Base-by-base conservation (phyloP, 2,329 filamentous ascomycete genomes). In the Colletotrichum spaethianum region DNA sequence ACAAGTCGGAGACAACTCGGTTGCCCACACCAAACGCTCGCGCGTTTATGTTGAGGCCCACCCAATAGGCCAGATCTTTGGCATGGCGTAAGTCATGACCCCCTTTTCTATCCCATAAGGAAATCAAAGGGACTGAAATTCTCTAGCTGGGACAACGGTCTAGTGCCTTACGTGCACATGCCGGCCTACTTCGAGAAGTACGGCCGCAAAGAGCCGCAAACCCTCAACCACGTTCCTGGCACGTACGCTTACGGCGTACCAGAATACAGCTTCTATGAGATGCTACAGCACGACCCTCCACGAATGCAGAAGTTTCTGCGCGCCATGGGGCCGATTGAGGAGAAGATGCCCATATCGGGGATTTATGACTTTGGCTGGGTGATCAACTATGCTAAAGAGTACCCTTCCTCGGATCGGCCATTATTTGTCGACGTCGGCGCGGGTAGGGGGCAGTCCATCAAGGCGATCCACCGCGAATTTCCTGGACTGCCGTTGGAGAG, bases 351-450 rank as follows among this genome's bases (percentile, higher is more conserved):
- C n/a, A 74, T 77, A 20, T 73, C 76, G 6, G 78, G 78, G 4
- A 62, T 74, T 18, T 83, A 83, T 67, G 77, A 81, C 68, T 79
- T 80, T 46, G 59, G 72, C 28, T 82, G 80, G 81, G 73, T 78
- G 2, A 63, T 70, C 2, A 53, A 72, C n/a, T 23, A 56, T 8
- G 67, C 68, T 0, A n/a, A 28, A 11, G 65, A 73, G 9, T 23
- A 62, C 7, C 16, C 33, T 4, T 65, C 74, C 1, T 14, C 50
- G 1, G 63, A 63, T 23, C 74, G 80, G 11, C 48, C 73, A 0
- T 65, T 81, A 2, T 61, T 83, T 20, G 80, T 82, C 23, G 80
- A 83, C 70, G 77, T 82, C 38, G 80, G 80, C 31, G 80, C 79
- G n/a, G 77, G 80, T 9, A 77, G 76, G 50, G 80, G 81, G 11